phyloP scores from a whole-genome alignment of 2,329 filamentous ascomycete genomes.

The Colletotrichum sp. region DNA sequence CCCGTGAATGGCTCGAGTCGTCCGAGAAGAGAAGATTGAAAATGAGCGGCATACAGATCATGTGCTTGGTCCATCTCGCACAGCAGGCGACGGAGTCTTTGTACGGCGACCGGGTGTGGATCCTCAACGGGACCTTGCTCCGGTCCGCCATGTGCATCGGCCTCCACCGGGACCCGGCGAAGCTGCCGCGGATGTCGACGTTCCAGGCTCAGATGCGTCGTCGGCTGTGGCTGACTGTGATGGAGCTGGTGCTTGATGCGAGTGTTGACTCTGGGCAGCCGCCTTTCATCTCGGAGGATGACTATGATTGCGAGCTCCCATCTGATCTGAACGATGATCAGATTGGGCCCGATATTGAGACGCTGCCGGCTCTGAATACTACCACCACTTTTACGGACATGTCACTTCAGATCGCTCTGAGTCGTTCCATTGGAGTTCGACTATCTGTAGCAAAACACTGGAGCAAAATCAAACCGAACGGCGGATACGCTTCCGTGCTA shows the following conservation, averaged over 20 bases:
- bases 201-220: constrained; percentile 34
- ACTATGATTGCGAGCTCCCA: constrained; percentile 56
- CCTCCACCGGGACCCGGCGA: constrained; percentile 36
- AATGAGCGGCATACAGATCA: constrained; percentile 31
- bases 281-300: constrained; percentile 47
- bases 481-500: constrained; percentile 51
- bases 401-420: constrained; percentile 52
- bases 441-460: constrained; percentile 48
- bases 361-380: constrained; percentile 21
- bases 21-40: constrained; percentile 29
- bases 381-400: constrained; percentile 46
- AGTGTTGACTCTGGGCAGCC: constrained; percentile 16
- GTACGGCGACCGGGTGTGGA: constrained; percentile 30
- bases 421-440: constrained; percentile 47
- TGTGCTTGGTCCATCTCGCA: constrained; percentile 31
- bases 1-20: constrained; percentile 23
- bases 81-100: constrained; percentile 25
- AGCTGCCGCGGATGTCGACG: constrained; percentile 27
- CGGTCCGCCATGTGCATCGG: constrained; percentile 36
- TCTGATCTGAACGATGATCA: constrained; percentile 57
- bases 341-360: constrained; percentile 40
- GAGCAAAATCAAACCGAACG: constrained; percentile 47
- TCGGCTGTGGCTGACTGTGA: constrained; percentile 33
- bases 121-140: constrained; percentile 31
- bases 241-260: constrained; percentile 11